Evolutionary conservation across 306 rosid genomes (phyloP).

Genomic region (Cucumis sativus): DNA sequence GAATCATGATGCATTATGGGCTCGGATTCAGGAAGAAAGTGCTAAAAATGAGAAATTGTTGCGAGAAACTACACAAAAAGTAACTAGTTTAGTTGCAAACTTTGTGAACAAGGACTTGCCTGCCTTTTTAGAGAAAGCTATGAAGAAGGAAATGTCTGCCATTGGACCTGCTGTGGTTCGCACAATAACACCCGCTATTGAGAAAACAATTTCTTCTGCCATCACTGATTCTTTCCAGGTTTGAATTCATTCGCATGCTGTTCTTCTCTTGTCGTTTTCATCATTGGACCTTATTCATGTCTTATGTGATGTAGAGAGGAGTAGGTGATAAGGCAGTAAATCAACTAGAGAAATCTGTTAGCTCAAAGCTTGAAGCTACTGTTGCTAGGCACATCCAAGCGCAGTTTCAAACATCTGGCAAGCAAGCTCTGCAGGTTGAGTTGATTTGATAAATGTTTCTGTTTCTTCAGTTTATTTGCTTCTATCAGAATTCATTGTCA

Average conservation of each 20-base stretch:
- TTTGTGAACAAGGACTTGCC: conserved; percentile 67
- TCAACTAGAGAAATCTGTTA: conserved; percentile 87
- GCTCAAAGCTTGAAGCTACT: conserved; percentile 77
- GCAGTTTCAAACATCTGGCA: conserved; percentile 93
- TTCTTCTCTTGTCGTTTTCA: conserved; percentile 8
- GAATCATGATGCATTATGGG: conserved; percentile 74
- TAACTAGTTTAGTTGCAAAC: conserved; percentile 40
- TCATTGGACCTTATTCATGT: conserved; percentile 24
- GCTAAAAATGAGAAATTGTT: conserved; percentile 61
- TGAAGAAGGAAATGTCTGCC: conserved; percentile 83
- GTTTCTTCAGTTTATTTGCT: background rate
- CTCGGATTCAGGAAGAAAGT: conserved; percentile 82
- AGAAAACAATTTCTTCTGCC: conserved; percentile 67
- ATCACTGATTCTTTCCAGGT: conserved; percentile 92
- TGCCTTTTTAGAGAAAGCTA: conserved; percentile 56
- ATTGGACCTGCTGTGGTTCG: conserved; percentile 73
- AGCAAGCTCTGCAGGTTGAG: conserved; percentile 87
- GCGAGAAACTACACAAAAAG: conserved; percentile 59
- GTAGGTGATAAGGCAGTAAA: conserved; percentile 90
- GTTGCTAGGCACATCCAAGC: conserved; percentile 96
- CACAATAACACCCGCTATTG: conserved; percentile 60
- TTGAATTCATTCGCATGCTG: conserved; percentile 13
- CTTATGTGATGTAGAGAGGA: conserved; percentile 61
- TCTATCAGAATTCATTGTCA: background rate
- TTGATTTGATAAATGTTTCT: background rate